Evolutionary conservation across 345 rosid genomes (phyloP).

Genomic region (Atalantia buxifolia): DNA sequence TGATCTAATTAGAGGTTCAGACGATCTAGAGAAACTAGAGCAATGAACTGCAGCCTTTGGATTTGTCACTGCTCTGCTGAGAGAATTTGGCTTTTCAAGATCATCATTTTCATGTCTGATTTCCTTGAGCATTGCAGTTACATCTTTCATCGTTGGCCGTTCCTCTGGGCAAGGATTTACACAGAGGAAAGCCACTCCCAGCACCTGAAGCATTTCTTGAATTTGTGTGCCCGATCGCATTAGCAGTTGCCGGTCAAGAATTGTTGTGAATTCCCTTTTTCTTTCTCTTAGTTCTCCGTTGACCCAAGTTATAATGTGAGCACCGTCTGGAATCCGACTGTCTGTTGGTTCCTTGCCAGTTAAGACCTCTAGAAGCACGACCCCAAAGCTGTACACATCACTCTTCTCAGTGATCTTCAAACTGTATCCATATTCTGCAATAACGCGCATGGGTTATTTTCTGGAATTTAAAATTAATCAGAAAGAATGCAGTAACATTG

Average conservation of each 20-base stretch:
- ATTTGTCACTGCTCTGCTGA: slow-evolving; percentile 20
- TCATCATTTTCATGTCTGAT: slow-evolving; percentile 55
- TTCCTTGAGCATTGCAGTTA: slow-evolving; percentile 60
- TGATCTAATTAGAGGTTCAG: slow-evolving; percentile 57
- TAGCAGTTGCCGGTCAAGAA: slow-evolving; percentile 52
- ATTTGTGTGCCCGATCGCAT: slow-evolving; percentile 50
- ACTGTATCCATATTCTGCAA: slow-evolving; percentile 70
- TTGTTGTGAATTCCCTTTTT: slow-evolving; percentile 42
- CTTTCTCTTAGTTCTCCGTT: slow-evolving; percentile 44
- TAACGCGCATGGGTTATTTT: not conserved
- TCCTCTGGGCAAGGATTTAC: slow-evolving; percentile 55
- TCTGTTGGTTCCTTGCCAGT: slow-evolving; percentile 59
- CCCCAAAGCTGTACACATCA: slow-evolving; percentile 73
- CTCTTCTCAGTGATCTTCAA: slow-evolving; percentile 67
- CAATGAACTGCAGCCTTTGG: slow-evolving; percentile 43
- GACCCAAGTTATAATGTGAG: slow-evolving; percentile 63
- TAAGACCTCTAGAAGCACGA: slow-evolving; percentile 59
- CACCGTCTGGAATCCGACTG: slow-evolving; percentile 44
- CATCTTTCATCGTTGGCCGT: slow-evolving; percentile 69
- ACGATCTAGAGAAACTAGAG: slow-evolving; percentile 64
- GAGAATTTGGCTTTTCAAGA: slow-evolving; percentile 35
- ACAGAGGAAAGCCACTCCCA: slow-evolving; percentile 67
- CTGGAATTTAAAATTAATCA: not conserved
- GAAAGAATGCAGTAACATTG: not conserved
- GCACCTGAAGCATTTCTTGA: slow-evolving; percentile 67